phyloP scores from a whole-genome alignment of 1,284 basidiomycete species.

The Neonothopanus nambi region DNA sequence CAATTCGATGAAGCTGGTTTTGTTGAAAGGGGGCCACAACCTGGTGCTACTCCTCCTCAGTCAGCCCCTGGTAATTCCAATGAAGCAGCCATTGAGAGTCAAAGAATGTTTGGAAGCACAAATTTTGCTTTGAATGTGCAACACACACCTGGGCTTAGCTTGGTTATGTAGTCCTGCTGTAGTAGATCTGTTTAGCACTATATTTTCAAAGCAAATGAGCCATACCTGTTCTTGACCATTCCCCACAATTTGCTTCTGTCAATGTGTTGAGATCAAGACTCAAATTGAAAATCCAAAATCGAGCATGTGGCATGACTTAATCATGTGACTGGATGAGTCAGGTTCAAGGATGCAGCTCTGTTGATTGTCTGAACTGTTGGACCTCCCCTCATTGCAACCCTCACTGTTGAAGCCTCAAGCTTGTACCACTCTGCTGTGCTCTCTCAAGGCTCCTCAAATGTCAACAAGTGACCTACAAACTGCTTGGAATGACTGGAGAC shows the following conservation, averaged over 20 bases:
- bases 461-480: background rate
- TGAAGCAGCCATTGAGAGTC: background rate
- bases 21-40: background rate
- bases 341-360: background rate
- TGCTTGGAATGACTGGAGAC: background rate
- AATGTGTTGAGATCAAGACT: too few relatives aligned
- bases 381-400: background rate
- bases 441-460: background rate
- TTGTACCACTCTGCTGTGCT: background rate
- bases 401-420: background rate
- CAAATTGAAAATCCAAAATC: too few relatives aligned
- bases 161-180: too few relatives aligned
- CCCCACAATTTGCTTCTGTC: too few relatives aligned
- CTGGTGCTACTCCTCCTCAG: background rate
- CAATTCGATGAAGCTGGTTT: slow-evolving; percentile 1
- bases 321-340: background rate
- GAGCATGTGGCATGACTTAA: too few relatives aligned
- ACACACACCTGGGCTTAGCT: too few relatives aligned
- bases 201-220: too few relatives aligned
- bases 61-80: background rate
- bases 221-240: too few relatives aligned
- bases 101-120: background rate
- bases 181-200: too few relatives aligned
- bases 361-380: background rate
- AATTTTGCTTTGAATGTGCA: background rate